Conservation (phyloP, 345 rosid species). For the Odontarrhena argentea region DNA sequence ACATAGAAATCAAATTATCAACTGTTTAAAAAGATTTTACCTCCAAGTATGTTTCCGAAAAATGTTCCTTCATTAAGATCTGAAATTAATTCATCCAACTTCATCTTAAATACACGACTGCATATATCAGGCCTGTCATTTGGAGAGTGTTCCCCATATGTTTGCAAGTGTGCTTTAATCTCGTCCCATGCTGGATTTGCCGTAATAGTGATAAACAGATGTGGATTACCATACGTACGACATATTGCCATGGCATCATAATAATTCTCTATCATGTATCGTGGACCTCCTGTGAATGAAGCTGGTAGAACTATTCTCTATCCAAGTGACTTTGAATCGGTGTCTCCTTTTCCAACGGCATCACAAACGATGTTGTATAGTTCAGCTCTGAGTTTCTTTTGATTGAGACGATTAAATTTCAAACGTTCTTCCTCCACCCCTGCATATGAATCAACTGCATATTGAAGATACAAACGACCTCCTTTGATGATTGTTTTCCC, state of each 20-base stretch:
- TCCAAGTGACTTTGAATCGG: neutral
- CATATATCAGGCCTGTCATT: too few relatives aligned
- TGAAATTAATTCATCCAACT: neutral
- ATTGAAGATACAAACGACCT: too few relatives aligned
- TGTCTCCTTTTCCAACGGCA: neutral
- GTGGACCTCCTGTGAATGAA: neutral
- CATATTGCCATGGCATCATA: neutral
- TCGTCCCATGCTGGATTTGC: neutral
- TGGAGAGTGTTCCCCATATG: too few relatives aligned
- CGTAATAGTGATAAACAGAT: neutral
- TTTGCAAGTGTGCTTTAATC: too few relatives aligned
- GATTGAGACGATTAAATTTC: too few relatives aligned
- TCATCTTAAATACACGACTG: too few relatives aligned
- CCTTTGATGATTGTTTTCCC: neutral
- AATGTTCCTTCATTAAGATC: neutral
- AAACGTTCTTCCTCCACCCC: neutral
- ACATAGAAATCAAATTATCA: too few relatives aligned
- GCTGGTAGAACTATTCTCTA: neutral
- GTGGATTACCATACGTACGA: neutral
- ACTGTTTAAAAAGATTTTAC: neutral
- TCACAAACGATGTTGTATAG: too few relatives aligned
- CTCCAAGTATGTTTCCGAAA: neutral
- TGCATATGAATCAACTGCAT: neutral
- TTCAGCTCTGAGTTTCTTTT: too few relatives aligned
- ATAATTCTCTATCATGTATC: slow-evolving; percentile 3